These are phyloP conservation scores for Colletotrichum endophyticum DNA, from an alignment of 2,329 filamentous ascomycete species.

Conservation along the genomic window DNA sequence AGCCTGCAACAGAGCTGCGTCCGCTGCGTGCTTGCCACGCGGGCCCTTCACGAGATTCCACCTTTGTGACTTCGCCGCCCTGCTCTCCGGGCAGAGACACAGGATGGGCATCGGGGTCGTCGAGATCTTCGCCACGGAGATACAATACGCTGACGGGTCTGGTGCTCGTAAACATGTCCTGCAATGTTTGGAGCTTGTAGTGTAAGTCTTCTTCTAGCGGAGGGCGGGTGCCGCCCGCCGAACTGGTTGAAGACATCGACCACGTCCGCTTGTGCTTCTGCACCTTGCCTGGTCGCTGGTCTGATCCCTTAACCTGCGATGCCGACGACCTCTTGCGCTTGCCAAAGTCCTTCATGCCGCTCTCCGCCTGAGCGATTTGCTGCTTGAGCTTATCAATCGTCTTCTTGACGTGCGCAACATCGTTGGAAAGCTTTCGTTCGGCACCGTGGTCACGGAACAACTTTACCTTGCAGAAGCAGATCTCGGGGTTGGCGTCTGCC, in stretches of 20 bases:
- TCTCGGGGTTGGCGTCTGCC: slow-evolving; percentile 61
- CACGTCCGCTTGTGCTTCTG: slow-evolving; percentile 92
- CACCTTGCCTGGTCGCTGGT: slow-evolving; percentile 77
- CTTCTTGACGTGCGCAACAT: slow-evolving; percentile 93
- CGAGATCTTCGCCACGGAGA: slow-evolving; percentile 75
- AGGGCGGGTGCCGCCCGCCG: slow-evolving; percentile 54
- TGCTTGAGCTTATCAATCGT: slow-evolving; percentile 96
- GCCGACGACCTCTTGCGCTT: slow-evolving; percentile 66
- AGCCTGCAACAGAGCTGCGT: slow-evolving; percentile 62
- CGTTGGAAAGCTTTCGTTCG: slow-evolving; percentile 92
- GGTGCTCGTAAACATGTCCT: slow-evolving; percentile 90
- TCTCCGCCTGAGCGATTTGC: slow-evolving; percentile 82
- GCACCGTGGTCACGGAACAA: slow-evolving; percentile 96
- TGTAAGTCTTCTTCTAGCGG: slow-evolving; percentile 77
- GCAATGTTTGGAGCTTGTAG: slow-evolving; percentile 76
- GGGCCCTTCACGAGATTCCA: slow-evolving; percentile 51
- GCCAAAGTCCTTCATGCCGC: slow-evolving; percentile 69
- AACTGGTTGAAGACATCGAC: slow-evolving; percentile 87
- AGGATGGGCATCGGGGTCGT: slow-evolving; percentile 81
- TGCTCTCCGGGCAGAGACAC: slow-evolving; percentile 75
- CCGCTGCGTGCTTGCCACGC: slow-evolving; percentile 59
- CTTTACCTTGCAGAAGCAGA: slow-evolving; percentile 96
- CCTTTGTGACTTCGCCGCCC: slow-evolving; percentile 59
- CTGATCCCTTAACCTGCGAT: slow-evolving; percentile 46
- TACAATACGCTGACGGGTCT: slow-evolving; percentile 80